Evolutionary conservation across 495 filamentous ascomycete species (phyloP).

Genomic region (Aspergillus hancockii): DNA sequence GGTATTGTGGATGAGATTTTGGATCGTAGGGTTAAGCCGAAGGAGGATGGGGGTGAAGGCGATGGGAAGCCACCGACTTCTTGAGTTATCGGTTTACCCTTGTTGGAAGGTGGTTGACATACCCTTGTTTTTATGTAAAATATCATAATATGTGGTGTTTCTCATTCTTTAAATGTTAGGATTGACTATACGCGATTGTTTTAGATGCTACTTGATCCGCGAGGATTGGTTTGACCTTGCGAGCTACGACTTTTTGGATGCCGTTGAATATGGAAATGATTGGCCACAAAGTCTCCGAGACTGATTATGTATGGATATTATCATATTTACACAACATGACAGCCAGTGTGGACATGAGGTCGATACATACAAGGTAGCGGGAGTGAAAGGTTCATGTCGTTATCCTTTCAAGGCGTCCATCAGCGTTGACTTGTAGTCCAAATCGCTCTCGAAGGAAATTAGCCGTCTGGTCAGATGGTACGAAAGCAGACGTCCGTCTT

Average conservation of each 20-base stretch:
- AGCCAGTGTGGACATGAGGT: not conserved
- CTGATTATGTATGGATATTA: conserved; percentile 3
- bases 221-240: conserved; percentile 2
- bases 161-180: not conserved
- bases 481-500: conserved; percentile 29
- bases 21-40: conserved; percentile 50
- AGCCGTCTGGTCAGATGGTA: conserved; percentile 42
- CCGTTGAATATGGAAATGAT: not conserved
- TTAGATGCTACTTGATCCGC: conserved; percentile 4
- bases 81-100: conserved; percentile 5
- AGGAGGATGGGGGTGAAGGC: conserved; percentile 28
- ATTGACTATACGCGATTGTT: not conserved
- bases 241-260: not conserved
- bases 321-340: conserved; percentile 8
- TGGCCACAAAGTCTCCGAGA: not conserved
- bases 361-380: not conserved
- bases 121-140: conserved; percentile 17
- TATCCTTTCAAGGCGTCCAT: conserved; percentile 41
- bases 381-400: conserved; percentile 18
- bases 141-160: conserved; percentile 6
- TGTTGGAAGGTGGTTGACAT: conserved; percentile 3
- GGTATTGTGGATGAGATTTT: conserved; percentile 92
- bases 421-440: conserved; percentile 41
- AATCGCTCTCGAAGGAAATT: conserved; percentile 46
- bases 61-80: conserved; percentile 23